These are phyloP conservation scores for Aspergillus sp. DNA, from an alignment of 2,329 filamentous ascomycete species.

Conservation along the genomic window DNA sequence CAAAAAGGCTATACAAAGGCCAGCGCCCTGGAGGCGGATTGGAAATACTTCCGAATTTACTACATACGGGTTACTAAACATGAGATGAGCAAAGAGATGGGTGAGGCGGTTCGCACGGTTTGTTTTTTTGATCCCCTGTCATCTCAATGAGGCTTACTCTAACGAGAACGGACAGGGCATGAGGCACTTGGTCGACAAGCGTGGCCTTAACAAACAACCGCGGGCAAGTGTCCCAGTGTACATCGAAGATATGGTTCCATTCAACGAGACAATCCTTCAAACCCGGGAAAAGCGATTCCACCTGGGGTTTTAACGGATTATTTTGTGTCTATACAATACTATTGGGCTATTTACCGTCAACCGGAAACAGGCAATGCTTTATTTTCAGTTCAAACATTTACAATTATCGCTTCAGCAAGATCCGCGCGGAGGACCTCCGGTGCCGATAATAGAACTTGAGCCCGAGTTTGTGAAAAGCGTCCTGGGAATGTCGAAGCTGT, in stretches of 20 bases:
- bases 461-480: slow-evolving; percentile 23
- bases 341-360: slow-evolving; percentile 23
- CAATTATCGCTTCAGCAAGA: slow-evolving; percentile 19
- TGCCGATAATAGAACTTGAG: slow-evolving; percentile 19
- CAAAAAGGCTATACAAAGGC: slow-evolving; percentile 18
- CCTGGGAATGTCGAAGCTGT: slow-evolving; percentile 23
- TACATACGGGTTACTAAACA: slow-evolving; percentile 16
- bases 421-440: slow-evolving; percentile 16
- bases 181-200: slow-evolving; percentile 18
- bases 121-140: slow-evolving; percentile 2
- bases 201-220: slow-evolving; percentile 14
- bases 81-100: slow-evolving; percentile 18
- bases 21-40: slow-evolving; percentile 20
- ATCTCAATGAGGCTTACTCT: slow-evolving; percentile 1
- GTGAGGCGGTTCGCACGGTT: slow-evolving; percentile 15
- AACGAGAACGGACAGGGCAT: slow-evolving; percentile 14
- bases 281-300: slow-evolving; percentile 22
- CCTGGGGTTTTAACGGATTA: slow-evolving; percentile 21
- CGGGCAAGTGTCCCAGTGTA: slow-evolving; percentile 19
- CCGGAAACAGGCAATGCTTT: slow-evolving; percentile 17
- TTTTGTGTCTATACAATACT: slow-evolving; percentile 22
- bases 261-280: slow-evolving; percentile 21
- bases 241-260: slow-evolving; percentile 21
- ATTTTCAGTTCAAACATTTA: slow-evolving; percentile 23
- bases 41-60: slow-evolving; percentile 23